Conservation (phyloP, 495 filamentous ascomycete genomes). For the Cladorrhinum samala region DNA sequence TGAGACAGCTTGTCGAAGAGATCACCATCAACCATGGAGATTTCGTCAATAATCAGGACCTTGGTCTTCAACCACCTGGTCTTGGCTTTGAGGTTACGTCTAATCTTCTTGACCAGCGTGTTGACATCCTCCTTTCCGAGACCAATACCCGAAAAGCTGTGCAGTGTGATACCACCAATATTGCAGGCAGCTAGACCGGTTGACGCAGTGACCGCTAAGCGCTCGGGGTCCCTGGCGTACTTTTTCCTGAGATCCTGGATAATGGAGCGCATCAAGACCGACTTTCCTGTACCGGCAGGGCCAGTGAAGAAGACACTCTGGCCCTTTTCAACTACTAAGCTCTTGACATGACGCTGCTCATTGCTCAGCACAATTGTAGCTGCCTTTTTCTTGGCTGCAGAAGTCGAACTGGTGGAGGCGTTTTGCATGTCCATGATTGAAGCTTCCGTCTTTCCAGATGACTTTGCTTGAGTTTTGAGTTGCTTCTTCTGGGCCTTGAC, state of each 20-base stretch:
- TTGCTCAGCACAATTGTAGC: conserved; percentile 67
- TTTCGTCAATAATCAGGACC: conserved; percentile 84
- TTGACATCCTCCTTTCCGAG: conserved; percentile 82
- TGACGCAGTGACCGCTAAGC: conserved; percentile 88
- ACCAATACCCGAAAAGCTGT: conserved; percentile 94
- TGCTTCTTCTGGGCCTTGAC: conserved; percentile 77
- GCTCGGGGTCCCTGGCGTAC: conserved; percentile 64
- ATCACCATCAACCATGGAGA: conserved; percentile 97
- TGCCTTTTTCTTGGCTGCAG: conserved; percentile 29
- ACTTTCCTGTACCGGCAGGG: conserved; percentile 95
- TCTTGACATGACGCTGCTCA: conserved; percentile 79
- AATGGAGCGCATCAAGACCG: conserved; percentile 86
- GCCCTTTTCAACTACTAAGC: conserved; percentile 63
- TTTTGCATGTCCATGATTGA: conserved; percentile 27
- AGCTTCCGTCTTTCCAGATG: conserved; percentile 25
- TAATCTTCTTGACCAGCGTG: conserved; percentile 86
- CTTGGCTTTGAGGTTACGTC: conserved; percentile 78
- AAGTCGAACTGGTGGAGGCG: conserved; percentile 25
- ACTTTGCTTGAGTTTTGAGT: conserved; percentile 54
- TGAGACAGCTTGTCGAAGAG: conserved; percentile 93
- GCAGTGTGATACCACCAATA: conserved; percentile 89
- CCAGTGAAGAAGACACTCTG: conserved; percentile 98
- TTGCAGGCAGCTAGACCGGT: conserved; percentile 96
- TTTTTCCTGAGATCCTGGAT: conserved; percentile 74
- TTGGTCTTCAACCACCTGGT: conserved; percentile 84